Evolutionary conservation across 2,329 filamentous ascomycete genomes (phyloP).

Genomic region (Talaromyces albobiverticillius): DNA sequence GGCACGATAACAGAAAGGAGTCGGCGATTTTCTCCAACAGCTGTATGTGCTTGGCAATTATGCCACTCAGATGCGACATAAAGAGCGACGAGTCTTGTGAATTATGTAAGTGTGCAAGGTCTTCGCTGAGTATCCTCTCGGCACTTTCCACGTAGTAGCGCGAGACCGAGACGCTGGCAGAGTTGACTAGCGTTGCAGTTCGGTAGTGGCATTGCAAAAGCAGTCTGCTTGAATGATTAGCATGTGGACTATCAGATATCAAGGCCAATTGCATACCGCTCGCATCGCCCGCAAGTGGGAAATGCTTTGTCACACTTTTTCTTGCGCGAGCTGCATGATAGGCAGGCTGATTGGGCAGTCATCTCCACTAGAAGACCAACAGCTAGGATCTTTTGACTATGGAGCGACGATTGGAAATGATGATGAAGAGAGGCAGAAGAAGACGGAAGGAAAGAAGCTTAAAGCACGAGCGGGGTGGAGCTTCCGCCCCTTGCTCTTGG

Average conservation of each 20-base stretch:
- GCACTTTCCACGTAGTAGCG: too few species aligned
- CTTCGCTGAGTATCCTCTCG: neutral
- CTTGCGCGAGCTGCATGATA: conserved; percentile 10
- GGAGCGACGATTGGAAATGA: too few species aligned
- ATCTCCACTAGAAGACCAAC: too few species aligned
- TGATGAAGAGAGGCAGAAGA: too few species aligned
- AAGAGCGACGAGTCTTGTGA: neutral
- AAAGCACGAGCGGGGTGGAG: too few species aligned
- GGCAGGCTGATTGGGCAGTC: conserved; percentile 3
- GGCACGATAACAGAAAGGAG: conserved; percentile 9
- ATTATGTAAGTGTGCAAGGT: neutral
- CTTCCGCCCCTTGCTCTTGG: too few species aligned
- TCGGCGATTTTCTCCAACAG: neutral
- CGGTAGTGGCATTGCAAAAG: conserved; percentile 11
- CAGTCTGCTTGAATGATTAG: neutral
- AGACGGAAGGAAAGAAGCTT: too few species aligned
- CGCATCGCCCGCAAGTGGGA: conserved; percentile 8
- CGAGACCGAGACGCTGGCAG: neutral
- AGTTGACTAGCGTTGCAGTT: neutral
- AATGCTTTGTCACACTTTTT: conserved; percentile 11
- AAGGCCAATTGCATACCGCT: conserved; percentile 11
- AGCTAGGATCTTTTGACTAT: too few species aligned
- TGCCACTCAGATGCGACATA: neutral
- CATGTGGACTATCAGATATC: too few species aligned
- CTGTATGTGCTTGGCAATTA: conserved; percentile 1